Conservation (phyloP, 2,329 filamentous ascomycete species). For the Chaetothyriales sp. region DNA sequence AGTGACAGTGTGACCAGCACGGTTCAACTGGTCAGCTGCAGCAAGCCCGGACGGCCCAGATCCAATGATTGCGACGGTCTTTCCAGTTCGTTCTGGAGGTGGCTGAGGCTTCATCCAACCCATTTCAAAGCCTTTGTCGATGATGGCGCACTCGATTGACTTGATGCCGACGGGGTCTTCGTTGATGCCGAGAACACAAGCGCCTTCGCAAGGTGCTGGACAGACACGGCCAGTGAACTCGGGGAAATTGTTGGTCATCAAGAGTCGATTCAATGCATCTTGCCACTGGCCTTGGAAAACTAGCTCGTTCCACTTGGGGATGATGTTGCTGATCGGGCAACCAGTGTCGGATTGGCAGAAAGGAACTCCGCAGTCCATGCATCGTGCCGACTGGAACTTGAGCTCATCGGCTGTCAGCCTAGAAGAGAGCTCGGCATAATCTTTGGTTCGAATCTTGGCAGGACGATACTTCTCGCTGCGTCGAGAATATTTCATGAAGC, state of each 20-base stretch:
- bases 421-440: constrained; percentile 83
- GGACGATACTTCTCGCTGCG: constrained; percentile 86
- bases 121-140: constrained; percentile 94
- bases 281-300: constrained; percentile 67
- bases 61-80: constrained; percentile 77
- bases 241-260: constrained; percentile 98
- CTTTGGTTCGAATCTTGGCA: constrained; percentile 69
- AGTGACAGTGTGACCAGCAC: constrained; percentile 74
- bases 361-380: constrained; percentile 97
- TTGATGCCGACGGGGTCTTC: constrained; percentile 97
- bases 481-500: constrained; percentile 95
- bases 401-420: constrained; percentile 87
- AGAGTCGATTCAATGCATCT: constrained; percentile 76
- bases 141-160: constrained; percentile 95
- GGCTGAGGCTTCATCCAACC: constrained; percentile 88
- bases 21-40: constrained; percentile 85
- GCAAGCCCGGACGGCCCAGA: constrained; percentile 87
- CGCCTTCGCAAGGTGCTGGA: constrained; percentile 89
- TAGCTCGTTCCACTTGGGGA: constrained; percentile 90
- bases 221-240: constrained; percentile 96
- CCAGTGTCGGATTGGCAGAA: constrained; percentile 96
- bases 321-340: constrained; percentile 93
- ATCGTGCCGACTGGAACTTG: constrained; percentile 90
- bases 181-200: constrained; percentile 91
- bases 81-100: constrained; percentile 69